A percentile compares a stretch with the other conserved stretches of the same genome.
phyloP scores from a whole-genome alignment of 768 basidiomycete genomes.

The Amyloporia xantha region DNA sequence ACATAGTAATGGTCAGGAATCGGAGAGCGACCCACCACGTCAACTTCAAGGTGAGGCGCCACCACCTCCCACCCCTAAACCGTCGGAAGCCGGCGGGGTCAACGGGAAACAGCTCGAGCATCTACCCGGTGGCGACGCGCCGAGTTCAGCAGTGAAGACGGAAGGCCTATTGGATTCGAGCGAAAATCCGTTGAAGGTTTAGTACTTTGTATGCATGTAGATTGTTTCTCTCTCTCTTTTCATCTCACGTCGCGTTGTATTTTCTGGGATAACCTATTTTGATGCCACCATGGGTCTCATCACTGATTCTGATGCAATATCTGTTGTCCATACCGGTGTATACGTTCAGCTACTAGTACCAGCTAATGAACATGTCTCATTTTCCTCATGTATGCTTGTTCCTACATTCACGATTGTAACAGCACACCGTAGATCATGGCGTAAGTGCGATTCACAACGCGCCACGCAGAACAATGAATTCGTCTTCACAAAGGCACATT shows the following conservation, averaged over 20 bases:
- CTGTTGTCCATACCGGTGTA: conserved; percentile 7
- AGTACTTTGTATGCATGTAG: conserved; percentile 2
- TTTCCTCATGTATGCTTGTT: neutral
- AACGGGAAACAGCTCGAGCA: conserved; percentile 43
- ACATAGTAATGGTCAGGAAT: conserved; percentile 5
- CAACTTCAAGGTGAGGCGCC: conserved; percentile 39
- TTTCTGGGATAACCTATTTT: neutral
- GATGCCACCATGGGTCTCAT: neutral
- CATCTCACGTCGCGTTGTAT: neutral
- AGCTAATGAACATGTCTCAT: conserved; percentile 1
- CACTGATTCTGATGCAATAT: neutral
- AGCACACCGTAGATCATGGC: neutral
- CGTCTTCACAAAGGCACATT: conserved; percentile 70
- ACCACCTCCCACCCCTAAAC: conserved; percentile 39
- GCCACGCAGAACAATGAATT: conserved; percentile 54
- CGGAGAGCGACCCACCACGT: conserved; percentile 15
- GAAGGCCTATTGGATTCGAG: conserved; percentile 64
- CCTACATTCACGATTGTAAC: neutral
- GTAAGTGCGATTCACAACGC: conserved; percentile 19
- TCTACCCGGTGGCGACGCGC: conserved; percentile 47
- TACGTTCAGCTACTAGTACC: neutral
- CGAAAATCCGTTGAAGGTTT: conserved; percentile 48
- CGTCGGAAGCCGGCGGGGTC: conserved; percentile 40
- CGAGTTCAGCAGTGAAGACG: conserved; percentile 43
- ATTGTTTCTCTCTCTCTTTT: neutral